Evolutionary conservation across 1,139 yeast genomes (phyloP).

Genomic region (Torulaspora globosa): DNA sequence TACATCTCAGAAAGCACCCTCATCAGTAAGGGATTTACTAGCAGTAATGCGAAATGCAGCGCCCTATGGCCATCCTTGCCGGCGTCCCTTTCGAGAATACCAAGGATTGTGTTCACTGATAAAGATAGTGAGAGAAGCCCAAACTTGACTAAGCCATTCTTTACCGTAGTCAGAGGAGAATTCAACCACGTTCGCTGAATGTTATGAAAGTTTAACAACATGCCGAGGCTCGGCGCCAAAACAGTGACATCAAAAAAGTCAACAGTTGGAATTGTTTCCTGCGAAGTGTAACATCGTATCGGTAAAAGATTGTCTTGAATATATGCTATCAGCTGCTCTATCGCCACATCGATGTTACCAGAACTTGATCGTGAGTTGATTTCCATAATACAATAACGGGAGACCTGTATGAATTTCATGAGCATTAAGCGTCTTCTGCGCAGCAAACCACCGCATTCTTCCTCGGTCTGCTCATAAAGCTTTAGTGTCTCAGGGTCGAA

Average conservation of each 20-base stretch:
- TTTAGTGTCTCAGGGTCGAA: conserved; percentile 14
- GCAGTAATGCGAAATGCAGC: conserved; percentile 19
- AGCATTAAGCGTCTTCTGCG: conserved; percentile 10
- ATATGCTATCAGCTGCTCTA: conserved; percentile 13
- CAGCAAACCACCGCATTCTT: neutral
- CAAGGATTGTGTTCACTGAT: conserved; percentile 20
- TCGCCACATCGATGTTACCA: conserved; percentile 11
- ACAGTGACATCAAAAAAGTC: conserved; percentile 22
- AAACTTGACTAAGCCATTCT: conserved; percentile 17
- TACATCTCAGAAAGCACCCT: conserved; percentile 25
- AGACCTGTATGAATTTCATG: conserved; percentile 14
- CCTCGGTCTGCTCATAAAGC: neutral
- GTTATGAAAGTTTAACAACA: conserved; percentile 21
- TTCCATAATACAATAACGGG: conserved; percentile 15
- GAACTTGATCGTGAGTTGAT: conserved; percentile 11
- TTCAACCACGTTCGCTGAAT: conserved; percentile 15
- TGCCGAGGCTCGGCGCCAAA: conserved; percentile 18
- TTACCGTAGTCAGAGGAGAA: conserved; percentile 8
- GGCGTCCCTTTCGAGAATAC: conserved; percentile 13
- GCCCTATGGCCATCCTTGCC: conserved; percentile 6
- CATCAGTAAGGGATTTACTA: conserved; percentile 20
- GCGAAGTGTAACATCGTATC: conserved; percentile 15
- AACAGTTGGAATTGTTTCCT: conserved; percentile 8
- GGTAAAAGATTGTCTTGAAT: conserved; percentile 14
- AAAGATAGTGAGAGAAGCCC: conserved; percentile 16